These are phyloP conservation scores for Gamsiella multidivaricata DNA, from an alignment of 192 early-diverging fungal species.

Conservation along the genomic window DNA sequence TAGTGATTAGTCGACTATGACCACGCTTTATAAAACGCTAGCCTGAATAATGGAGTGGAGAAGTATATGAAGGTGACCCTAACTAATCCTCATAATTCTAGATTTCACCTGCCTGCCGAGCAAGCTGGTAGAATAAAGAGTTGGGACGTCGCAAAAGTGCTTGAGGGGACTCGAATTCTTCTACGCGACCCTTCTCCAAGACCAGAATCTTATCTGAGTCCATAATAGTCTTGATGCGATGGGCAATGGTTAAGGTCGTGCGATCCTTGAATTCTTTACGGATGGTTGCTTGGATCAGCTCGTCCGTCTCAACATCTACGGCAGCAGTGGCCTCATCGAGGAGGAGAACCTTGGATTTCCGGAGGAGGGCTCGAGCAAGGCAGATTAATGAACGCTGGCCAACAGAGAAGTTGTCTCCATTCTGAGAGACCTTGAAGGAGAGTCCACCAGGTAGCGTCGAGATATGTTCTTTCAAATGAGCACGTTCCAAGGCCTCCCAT, in stretches of 20 bases:
- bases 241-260: constrained; percentile 69
- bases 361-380: constrained; percentile 74
- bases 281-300: constrained; percentile 54
- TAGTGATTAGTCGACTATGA: no score
- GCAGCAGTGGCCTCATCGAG: constrained; percentile 90
- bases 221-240: constrained; percentile 57
- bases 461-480: constrained; percentile 74
- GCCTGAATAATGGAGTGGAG: no score
- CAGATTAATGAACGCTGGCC: constrained; percentile 75
- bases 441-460: constrained; percentile 70
- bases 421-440: constrained; percentile 72
- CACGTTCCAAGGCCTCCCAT: constrained; percentile 76
- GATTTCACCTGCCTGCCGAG: constrained; percentile 48
- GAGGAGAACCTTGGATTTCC: constrained; percentile 79
- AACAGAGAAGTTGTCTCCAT: no score
- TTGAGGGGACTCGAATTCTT: constrained; percentile 52
- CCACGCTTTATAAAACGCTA: no score
- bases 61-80: no score
- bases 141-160: constrained; percentile 55
- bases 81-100: no score
- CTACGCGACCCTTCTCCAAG: constrained; percentile 42
- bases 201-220: constrained; percentile 58
- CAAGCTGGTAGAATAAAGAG: constrained; percentile 27
- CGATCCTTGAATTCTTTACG: constrained; percentile 49
- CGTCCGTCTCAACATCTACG: constrained; percentile 56